These are phyloP conservation scores for Populus tomentosa DNA, from an alignment of 441 rosid genomes.

Conservation along the genomic window DNA sequence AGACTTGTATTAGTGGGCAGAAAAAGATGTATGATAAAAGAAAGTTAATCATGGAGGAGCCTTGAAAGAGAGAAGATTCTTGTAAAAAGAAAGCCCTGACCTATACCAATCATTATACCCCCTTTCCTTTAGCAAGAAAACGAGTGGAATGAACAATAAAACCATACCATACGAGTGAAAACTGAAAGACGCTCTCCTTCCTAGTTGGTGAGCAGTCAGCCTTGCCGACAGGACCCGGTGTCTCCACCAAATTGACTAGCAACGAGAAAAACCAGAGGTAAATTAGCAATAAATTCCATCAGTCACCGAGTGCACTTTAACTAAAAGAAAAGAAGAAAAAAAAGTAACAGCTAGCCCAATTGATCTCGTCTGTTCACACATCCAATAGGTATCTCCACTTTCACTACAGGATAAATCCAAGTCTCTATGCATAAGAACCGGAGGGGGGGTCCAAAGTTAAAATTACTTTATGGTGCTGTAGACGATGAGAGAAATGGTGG, in stretches of 20 bases:
- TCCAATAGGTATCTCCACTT: constrained; percentile 7
- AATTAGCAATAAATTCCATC: constrained; percentile 8
- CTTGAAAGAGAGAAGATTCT: constrained; percentile 51
- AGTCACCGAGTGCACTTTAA: constrained; percentile 3
- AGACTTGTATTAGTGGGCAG: constrained; percentile 24
- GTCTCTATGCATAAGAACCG: constrained; percentile 9
- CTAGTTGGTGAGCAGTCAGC: constrained; percentile 43
- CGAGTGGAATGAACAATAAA: constrained; percentile 30
- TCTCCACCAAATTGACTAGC: constrained; percentile 22
- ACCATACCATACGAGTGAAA: constrained; percentile 35
- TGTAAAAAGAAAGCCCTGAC: constrained; percentile 35
- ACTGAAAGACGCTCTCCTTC: neutral
- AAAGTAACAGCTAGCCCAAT: neutral
- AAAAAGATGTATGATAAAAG: constrained; percentile 13
- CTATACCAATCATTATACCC: constrained; percentile 36
- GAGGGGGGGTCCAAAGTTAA: constrained; percentile 2
- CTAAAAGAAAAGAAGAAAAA: neutral
- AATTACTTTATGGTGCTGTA: constrained; percentile 8
- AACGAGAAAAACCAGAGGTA: constrained; percentile 11
- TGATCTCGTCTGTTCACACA: neutral
- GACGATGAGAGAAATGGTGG: constrained; percentile 10
- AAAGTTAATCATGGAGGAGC: constrained; percentile 27
- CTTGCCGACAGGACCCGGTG: constrained; percentile 30
- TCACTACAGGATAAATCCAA: neutral
- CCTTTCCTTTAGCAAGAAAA: constrained; percentile 22